phyloP scores from a whole-genome alignment of 2,329 filamentous ascomycete genomes.

The Pseudogymnoascus sp. region DNA sequence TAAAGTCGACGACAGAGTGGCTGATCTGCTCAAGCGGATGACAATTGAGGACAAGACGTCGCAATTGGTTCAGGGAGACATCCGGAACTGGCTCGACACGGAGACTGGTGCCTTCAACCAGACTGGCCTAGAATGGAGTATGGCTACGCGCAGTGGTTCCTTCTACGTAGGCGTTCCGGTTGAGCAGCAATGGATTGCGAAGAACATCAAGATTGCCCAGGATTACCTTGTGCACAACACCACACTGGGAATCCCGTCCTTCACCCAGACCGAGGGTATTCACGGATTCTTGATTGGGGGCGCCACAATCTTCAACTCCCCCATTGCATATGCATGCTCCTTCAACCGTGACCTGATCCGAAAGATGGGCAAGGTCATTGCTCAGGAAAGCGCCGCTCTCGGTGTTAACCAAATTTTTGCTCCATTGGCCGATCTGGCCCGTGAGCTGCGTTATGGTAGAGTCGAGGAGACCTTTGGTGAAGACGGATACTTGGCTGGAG shows the following conservation, averaged over 20 bases:
- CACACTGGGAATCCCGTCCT: slow-evolving; percentile 61
- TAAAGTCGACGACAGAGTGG: slow-evolving; percentile 54
- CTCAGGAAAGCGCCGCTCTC: slow-evolving; percentile 55
- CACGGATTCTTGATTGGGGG: slow-evolving; percentile 66
- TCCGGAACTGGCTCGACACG: slow-evolving; percentile 67
- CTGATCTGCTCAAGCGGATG: slow-evolving; percentile 64
- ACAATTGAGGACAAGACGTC: slow-evolving; percentile 66
- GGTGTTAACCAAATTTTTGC: slow-evolving; percentile 69
- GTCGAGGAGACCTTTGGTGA: slow-evolving; percentile 70
- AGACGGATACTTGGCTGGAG: slow-evolving; percentile 59
- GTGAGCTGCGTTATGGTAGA: slow-evolving; percentile 63
- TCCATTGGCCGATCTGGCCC: slow-evolving; percentile 61
- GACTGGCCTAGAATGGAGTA: slow-evolving; percentile 58
- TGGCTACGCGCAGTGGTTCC: slow-evolving; percentile 43
- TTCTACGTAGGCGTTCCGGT: slow-evolving; percentile 67
- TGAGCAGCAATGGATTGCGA: slow-evolving; percentile 53
- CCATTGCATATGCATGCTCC: slow-evolving; percentile 63
- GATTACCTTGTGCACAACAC: slow-evolving; percentile 62
- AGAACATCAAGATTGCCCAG: slow-evolving; percentile 57
- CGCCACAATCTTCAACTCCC: slow-evolving; percentile 72
- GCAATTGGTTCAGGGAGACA: slow-evolving; percentile 62
- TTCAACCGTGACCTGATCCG: slow-evolving; percentile 59
- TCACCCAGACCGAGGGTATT: slow-evolving; percentile 67
- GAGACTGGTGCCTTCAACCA: slow-evolving; percentile 59
- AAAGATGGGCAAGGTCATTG: slow-evolving; percentile 61